These are phyloP conservation scores for Yamadazyma buinensis DNA, from an alignment of 1,139 yeast species.

Conservation along the genomic window DNA sequence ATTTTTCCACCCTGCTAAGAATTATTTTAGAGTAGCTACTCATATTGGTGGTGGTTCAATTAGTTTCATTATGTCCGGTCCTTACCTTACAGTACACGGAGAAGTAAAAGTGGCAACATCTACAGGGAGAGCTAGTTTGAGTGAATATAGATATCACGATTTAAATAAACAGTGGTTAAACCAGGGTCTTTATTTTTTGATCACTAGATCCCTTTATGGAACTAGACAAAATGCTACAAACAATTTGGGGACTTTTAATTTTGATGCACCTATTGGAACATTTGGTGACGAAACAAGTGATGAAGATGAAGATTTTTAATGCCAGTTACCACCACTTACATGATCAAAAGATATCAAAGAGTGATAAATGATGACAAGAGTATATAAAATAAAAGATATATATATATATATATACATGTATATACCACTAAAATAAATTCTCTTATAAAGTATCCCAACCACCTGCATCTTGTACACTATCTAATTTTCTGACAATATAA, in stretches of 20 bases:
- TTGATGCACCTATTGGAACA: constrained; percentile 9
- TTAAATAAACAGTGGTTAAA: constrained; percentile 59
- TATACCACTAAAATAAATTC: constrained; percentile 9
- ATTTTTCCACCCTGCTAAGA: constrained; percentile 41
- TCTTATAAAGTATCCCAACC: constrained; percentile 90
- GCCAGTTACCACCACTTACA: no score
- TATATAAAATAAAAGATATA: neutral
- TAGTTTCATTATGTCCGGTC: constrained; percentile 46
- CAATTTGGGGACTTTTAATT: constrained; percentile 6
- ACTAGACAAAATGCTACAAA: constrained; percentile 12
- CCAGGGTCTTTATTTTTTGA: constrained; percentile 42
- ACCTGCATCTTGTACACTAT: constrained; percentile 77
- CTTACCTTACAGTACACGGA: constrained; percentile 70
- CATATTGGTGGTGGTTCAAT: constrained; percentile 28
- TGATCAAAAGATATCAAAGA: neutral
- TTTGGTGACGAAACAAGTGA: constrained; percentile 16
- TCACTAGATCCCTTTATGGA: constrained; percentile 33
- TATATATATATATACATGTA: constrained; percentile 1
- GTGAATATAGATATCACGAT: constrained; percentile 47
- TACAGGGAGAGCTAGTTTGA: constrained; percentile 53
- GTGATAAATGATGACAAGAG: no score
- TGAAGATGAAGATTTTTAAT: constrained; percentile 19
- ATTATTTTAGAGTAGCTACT: constrained; percentile 34
- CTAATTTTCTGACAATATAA: constrained; percentile 73
- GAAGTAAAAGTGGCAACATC: constrained; percentile 57